Evolutionary conservation across 2,329 filamentous ascomycete genomes (phyloP).

Genomic region (Penicillium glabrum): DNA sequence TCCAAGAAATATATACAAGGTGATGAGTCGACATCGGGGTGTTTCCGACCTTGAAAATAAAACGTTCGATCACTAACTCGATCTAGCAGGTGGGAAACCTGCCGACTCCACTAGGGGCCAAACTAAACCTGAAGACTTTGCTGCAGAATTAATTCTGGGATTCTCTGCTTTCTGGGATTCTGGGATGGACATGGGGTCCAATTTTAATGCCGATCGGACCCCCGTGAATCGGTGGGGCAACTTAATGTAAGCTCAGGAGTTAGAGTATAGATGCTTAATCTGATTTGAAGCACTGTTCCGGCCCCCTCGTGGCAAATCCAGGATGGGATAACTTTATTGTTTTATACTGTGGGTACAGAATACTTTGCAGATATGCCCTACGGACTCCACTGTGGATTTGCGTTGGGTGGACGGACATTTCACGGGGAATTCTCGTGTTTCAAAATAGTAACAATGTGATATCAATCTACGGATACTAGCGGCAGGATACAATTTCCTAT

Average conservation of each 20-base stretch:
- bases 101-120: not conserved
- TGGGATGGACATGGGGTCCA: not conserved
- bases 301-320: not conserved
- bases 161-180: too few relatives aligned
- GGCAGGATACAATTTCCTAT: not conserved
- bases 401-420: too few relatives aligned
- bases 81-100: not conserved
- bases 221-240: slow-evolving; percentile 6
- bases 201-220: not conserved
- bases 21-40: not conserved
- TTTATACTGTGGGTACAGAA: too few relatives aligned
- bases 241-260: not conserved
- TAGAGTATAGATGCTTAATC: not conserved
- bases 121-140: not conserved
- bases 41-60: not conserved
- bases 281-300: not conserved
- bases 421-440: not conserved
- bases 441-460: not conserved
- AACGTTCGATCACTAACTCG: not conserved
- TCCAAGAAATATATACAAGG: too few relatives aligned
- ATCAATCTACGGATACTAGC: not conserved
- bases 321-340: too few relatives aligned
- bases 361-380: too few relatives aligned
- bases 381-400: too few relatives aligned
- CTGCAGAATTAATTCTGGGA: too few relatives aligned